Percentiles rank a stretch among this genome's conserved stretches.
Conservation (phyloP, 2,329 filamentous ascomycete species). For the Pseudocercospora musae region DNA sequence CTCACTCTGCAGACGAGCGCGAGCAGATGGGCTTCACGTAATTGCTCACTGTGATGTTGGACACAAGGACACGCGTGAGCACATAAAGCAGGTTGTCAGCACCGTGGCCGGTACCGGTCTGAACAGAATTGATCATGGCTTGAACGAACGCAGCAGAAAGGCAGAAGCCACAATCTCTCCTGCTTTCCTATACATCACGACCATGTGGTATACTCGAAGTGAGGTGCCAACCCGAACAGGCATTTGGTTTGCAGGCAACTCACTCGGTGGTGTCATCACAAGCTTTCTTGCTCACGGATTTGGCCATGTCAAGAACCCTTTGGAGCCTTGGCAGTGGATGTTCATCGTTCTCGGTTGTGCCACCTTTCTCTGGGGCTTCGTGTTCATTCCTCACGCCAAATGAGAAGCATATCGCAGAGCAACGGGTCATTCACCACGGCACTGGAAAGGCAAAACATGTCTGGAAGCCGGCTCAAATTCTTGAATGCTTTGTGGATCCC, state of each 20-base stretch:
- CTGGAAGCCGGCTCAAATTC: conserved; percentile 15
- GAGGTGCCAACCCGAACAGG: conserved; percentile 27
- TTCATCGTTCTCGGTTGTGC: conserved; percentile 26
- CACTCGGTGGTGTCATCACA: conserved; percentile 17
- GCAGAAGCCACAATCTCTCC: conserved; percentile 38
- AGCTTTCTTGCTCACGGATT: conserved; percentile 31
- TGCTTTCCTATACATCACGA: conserved; percentile 41
- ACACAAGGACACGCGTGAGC: conserved; percentile 47
- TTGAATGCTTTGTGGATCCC: conserved; percentile 19
- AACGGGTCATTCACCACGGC: conserved; percentile 11
- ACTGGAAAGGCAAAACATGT: conserved; percentile 15
- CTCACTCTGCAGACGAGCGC: conserved; percentile 38
- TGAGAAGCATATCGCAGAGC: conserved; percentile 16
- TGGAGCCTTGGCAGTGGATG: conserved; percentile 36
- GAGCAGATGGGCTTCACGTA: conserved; percentile 43
- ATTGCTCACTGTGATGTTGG: conserved; percentile 54
- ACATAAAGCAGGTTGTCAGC: conserved; percentile 40
- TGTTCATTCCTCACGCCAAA: conserved; percentile 14
- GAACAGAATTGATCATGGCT: conserved; percentile 45
- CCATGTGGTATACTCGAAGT: conserved; percentile 37
- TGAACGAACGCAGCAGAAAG: conserved; percentile 41
- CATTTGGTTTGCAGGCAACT: conserved; percentile 25
- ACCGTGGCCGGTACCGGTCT: conserved; percentile 33
- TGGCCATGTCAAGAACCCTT: conserved; percentile 17
- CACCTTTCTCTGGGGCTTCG: conserved; percentile 22